Evolutionary conservation across 352 stramenopile genomes (phyloP), one percentile per base, ranked within the genome.

Genomic region (Globisporangium mamillatum): DNA sequence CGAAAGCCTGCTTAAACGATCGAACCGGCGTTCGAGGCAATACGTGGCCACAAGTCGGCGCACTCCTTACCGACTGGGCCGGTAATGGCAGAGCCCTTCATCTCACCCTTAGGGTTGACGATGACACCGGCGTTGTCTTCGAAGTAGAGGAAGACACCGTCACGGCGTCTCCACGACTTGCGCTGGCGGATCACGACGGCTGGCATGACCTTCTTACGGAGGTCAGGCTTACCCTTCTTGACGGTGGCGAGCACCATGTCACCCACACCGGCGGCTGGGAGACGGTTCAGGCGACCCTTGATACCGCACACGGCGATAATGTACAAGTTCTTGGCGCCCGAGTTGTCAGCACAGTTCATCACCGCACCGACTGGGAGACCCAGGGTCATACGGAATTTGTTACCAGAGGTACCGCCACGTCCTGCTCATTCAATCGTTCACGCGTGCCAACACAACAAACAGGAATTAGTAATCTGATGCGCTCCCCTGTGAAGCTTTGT

Each of bases 271-370:
- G 98, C 98, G 74, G 98, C 97, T 68, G 98, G 98, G 71, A 99
- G 93, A 87, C 97, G 94, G 87, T 99, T 99, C 77, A 99, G 84
- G 75, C 97, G 94, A 85, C 97, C 98, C 80, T 98, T 98, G 80
- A 99, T 99, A 68, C 98, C 98, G 90, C 96, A 99, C 71, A 99
- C 98, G 50, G 98, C 93, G 74, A 99, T 99, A 80, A 99, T 99
- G 89, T 98, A 98, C 50, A 99, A 85, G 86, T 99, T 99, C 93
- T 99, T 99, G 75, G 98, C 98, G 60, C 98, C 98, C 60, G 96
- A 99, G 94, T 99, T 99, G 88, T 99, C 98, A 63, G 98, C 98
- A 84, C 98, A 99, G 96, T 99, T 99, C 77, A 99, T 97, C 66
- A 99, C 97, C 68, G 98, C 98, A 63, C 95, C 97, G 56, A 97